Evolutionary conservation across 2,329 filamentous ascomycete genomes (phyloP), one percentile per base, ranked within the genome.

Genomic region (Tolypocladium tropicale): DNA sequence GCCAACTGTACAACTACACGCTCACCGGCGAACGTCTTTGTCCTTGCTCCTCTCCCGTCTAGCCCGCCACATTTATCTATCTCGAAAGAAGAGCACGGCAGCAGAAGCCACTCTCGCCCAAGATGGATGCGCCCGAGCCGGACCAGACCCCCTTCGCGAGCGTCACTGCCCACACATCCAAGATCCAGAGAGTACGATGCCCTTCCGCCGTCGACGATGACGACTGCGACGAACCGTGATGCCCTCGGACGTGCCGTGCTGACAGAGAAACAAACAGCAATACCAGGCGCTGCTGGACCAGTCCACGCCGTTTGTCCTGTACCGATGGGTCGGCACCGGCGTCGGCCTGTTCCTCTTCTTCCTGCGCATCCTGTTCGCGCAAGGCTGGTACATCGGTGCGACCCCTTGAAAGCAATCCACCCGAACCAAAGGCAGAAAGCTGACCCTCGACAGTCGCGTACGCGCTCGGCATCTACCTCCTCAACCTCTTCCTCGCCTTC

Each of bases 401-500:
- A 64, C 11, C 23, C 30, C 23, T 53, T 33, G 30, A 18, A 30
- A 16, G 6, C 11, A 12, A 25, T 12, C 3, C 25, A 2, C 25
- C 7, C 9, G 18, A 18, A 30, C 5, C 3, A 16, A n/a, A 6
- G 9, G 11, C 2, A 32, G 12, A 18, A 28, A 10, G 12, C 50
- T 53, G 32, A 18, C 23, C 18, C 36, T 12, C 16, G 23, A 48
- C 64, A 95, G 94, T 99, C 66, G 93, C 92, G 64, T 99, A 99
- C 74, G 94, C 93, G 39, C 85, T 99, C 56, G 94, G 93, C 64
- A 99, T 99, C 75, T 99, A 99, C 79, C 89, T 99, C 52, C 86
- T 99, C 59, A 99, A 99, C 77, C 85, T 99, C 59, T 99, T 99
- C 82, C 90, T 99, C 70, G 94, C 94, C 65, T 99, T 99, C 79